Conservation (phyloP, 2,329 filamentous ascomycete species). For the Fusarium sp. region DNA sequence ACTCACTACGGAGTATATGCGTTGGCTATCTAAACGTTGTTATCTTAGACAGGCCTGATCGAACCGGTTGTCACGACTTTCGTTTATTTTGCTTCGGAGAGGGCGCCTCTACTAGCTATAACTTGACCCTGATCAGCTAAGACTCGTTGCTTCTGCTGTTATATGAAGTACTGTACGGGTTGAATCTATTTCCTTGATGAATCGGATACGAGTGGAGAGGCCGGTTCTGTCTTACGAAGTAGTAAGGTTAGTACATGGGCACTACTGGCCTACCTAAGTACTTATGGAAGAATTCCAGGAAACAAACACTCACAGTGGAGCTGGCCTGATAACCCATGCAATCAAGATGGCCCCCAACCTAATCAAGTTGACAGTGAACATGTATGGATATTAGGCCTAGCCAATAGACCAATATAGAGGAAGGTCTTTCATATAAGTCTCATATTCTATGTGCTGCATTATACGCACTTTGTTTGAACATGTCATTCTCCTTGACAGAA, state of each 20-base stretch:
- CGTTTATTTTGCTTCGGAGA: background rate
- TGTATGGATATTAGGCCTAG: background rate
- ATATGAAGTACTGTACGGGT: background rate
- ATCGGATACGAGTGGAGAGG: background rate
- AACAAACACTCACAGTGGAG: background rate
- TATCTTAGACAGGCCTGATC: background rate
- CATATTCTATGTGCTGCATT: constrained; percentile 17
- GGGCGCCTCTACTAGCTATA: background rate
- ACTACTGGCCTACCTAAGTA: background rate
- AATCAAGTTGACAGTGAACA: constrained; percentile 1
- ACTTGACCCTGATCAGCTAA: background rate
- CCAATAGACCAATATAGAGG: constrained; percentile 1
- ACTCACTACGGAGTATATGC: background rate
- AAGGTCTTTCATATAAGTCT: background rate
- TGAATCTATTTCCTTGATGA: constrained; percentile 5
- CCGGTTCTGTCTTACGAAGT: background rate
- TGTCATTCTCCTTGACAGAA: background rate
- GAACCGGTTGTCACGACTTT: background rate
- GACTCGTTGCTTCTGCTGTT: constrained; percentile 1
- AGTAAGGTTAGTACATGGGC: background rate
- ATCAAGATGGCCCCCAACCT: background rate
- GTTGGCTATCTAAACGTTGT: background rate
- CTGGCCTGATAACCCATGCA: background rate
- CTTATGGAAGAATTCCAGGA: background rate
- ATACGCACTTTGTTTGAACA: constrained; percentile 10